A percentile compares a stretch with the other conserved stretches of the same genome.
phyloP scores from a whole-genome alignment of 805 yeast genomes.

The Pichia exigua region DNA sequence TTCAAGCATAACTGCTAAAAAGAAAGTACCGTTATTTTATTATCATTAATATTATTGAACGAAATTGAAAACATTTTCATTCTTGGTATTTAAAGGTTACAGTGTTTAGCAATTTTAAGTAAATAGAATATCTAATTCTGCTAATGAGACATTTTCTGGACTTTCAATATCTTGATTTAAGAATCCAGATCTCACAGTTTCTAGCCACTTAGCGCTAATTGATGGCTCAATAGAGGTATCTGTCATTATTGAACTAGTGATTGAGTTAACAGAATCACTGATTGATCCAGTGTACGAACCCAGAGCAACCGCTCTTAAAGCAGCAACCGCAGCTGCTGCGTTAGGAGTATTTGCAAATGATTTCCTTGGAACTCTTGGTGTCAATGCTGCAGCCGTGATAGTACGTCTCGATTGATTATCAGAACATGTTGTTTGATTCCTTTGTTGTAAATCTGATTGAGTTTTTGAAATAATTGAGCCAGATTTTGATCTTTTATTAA shows the following conservation, averaged over 20 bases:
- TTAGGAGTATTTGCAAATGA: slow-evolving; percentile 47
- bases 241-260: slow-evolving; percentile 27
- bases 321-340: slow-evolving; percentile 71
- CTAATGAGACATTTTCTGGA: slow-evolving; percentile 71
- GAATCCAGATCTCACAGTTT: slow-evolving; percentile 70
- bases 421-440: background rate
- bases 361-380: slow-evolving; percentile 67
- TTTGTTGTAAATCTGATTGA: background rate
- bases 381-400: slow-evolving; percentile 74
- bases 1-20: background rate
- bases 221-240: slow-evolving; percentile 30
- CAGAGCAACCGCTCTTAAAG: slow-evolving; percentile 59
- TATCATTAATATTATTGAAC: background rate
- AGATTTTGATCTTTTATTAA: slow-evolving; percentile 42
- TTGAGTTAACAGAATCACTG: slow-evolving; percentile 29
- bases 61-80: background rate
- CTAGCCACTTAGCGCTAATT: slow-evolving; percentile 57
- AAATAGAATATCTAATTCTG: slow-evolving; percentile 54
- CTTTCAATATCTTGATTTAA: slow-evolving; percentile 68
- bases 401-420: slow-evolving; percentile 1
- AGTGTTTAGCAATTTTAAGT: slow-evolving; percentile 10
- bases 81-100: slow-evolving; percentile 1
- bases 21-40: background rate
- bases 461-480: background rate
- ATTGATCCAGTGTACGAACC: slow-evolving; percentile 37